Evolutionary conservation across 176 grass and related monocot genomes (phyloP), one percentile per base, ranked within the genome.

Genomic region (Paspalum notatum): DNA sequence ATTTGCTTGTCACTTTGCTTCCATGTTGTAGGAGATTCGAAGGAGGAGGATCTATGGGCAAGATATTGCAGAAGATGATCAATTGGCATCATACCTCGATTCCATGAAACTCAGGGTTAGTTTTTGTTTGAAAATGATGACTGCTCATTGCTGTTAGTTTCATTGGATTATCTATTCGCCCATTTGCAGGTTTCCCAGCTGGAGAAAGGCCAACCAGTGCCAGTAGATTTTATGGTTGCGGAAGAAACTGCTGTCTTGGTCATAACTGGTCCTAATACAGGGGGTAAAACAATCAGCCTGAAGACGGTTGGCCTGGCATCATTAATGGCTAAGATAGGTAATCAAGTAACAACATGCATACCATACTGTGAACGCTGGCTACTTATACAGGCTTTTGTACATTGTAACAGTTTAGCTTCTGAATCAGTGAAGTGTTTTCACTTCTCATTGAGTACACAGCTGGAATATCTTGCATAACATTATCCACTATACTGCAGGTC

Each of bases 271-370:
- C 92, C 92, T 76, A 94, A 94, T 81, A 94, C 88, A 47, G 92
- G 92, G 49, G 92, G 92, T 26, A 94, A 94, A 89, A 94, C 92
- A 80, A 91, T 91, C 77, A 94, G 92, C 66, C 86, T 94, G 83
- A 94, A 94, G 86, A 94, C 92, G 5, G 76, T 94, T 86, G 88
- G 83, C 58, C 71, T 94, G 62, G 88, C 92, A 82, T 94, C 92
- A 8, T 91, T 94, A 71, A 94, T 94, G 92, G 83, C 91, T 64
- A 94, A 94, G 74, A 91, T 82, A 84, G 91, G 91, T 94, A 83
- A 68, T 59, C 55, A 32, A 79, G 15, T 66, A 22, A 41, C 27
- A 14, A 51, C 44, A 20, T 43, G 45, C 12, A 58, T 41, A 59
- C 78, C 66, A 15, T 8, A 15, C 37, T 79, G 48, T 83, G 59